phyloP scores from a whole-genome alignment of 1,284 basidiomycete species.

The Leccinum angustisporum region DNA sequence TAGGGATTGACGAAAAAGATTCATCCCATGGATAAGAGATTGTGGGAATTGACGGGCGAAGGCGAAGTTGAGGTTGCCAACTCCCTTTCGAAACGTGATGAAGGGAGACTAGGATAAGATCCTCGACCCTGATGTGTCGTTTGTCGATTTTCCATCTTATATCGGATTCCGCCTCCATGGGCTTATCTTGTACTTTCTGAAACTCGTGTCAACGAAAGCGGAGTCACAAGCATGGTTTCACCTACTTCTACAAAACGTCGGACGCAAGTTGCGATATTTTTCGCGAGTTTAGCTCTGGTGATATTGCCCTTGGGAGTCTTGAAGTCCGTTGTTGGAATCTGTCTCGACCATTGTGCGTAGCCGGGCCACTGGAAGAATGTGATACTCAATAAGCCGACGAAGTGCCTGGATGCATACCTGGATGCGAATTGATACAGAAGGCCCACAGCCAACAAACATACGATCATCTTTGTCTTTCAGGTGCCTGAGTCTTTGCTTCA shows the following conservation, averaged over 20 bases:
- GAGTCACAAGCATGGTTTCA: neutral
- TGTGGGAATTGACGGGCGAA: slow-evolving; percentile 29
- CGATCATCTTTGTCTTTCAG: slow-evolving; percentile 54
- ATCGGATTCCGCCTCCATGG: slow-evolving; percentile 61
- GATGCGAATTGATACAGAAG: slow-evolving; percentile 73
- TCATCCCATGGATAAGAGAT: slow-evolving; percentile 6
- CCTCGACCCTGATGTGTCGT: slow-evolving; percentile 54
- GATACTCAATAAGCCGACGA: slow-evolving; percentile 7
- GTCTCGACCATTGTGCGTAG: slow-evolving; percentile 71
- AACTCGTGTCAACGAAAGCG: slow-evolving; percentile 9
- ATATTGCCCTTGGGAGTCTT: slow-evolving; percentile 71
- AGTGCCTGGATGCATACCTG: slow-evolving; percentile 44
- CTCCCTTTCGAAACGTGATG: slow-evolving; percentile 78
- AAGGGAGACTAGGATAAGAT: slow-evolving; percentile 68
- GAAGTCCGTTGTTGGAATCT: slow-evolving; percentile 78
- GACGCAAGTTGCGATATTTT: slow-evolving; percentile 66
- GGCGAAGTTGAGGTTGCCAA: slow-evolving; percentile 74
- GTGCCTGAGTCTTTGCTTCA: slow-evolving; percentile 42
- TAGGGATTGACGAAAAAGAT: neutral
- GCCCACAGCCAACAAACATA: slow-evolving; percentile 67
- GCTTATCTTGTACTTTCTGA: slow-evolving; percentile 49
- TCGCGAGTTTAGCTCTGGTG: slow-evolving; percentile 63
- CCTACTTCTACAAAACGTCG: slow-evolving; percentile 53
- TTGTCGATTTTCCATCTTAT: slow-evolving; percentile 59
- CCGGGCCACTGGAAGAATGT: slow-evolving; percentile 61